These are phyloP conservation scores for Gamsiella multidivaricata DNA, from an alignment of 192 early-diverging fungal species.

Conservation along the genomic window DNA sequence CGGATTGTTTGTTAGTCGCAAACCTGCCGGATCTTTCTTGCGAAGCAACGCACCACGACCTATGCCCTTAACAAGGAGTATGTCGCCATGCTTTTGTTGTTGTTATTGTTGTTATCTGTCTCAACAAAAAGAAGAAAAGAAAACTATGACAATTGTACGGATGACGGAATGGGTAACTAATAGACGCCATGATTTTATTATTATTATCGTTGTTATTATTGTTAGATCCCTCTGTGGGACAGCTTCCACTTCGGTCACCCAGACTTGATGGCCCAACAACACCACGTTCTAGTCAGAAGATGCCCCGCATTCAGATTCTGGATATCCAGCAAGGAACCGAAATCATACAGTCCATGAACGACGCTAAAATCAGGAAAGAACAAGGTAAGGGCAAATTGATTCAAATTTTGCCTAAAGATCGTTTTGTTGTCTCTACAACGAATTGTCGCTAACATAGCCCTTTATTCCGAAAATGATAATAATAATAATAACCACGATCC, in stretches of 20 bases:
- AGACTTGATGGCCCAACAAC: slow-evolving; percentile 39
- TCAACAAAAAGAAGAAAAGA: background rate
- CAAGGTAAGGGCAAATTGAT: slow-evolving; percentile 21
- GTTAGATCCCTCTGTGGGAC: slow-evolving; percentile 27
- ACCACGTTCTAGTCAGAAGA: slow-evolving; percentile 38
- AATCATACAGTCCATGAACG: slow-evolving; percentile 51
- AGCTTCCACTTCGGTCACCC: slow-evolving; percentile 37
- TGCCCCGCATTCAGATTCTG: slow-evolving; percentile 43
- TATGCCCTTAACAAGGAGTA: slow-evolving; percentile 42
- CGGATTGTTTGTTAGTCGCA: slow-evolving; percentile 41
- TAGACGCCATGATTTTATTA: too few relatives aligned
- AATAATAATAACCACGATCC: too few relatives aligned
- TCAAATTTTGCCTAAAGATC: background rate
- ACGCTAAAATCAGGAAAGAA: slow-evolving; percentile 26
- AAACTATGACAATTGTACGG: background rate
- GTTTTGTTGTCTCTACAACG: background rate
- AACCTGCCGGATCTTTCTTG: slow-evolving; percentile 37
- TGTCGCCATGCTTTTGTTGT: background rate
- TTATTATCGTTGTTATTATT: background rate
- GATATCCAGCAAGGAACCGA: slow-evolving; percentile 54
- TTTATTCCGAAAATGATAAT: background rate
- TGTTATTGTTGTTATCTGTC: background rate
- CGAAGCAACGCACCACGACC: slow-evolving; percentile 47
- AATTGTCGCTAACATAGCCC: background rate
- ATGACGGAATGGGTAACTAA: too few relatives aligned